Conservation (phyloP, 2,329 filamentous ascomycete species). For the Monilinia polystroma region DNA sequence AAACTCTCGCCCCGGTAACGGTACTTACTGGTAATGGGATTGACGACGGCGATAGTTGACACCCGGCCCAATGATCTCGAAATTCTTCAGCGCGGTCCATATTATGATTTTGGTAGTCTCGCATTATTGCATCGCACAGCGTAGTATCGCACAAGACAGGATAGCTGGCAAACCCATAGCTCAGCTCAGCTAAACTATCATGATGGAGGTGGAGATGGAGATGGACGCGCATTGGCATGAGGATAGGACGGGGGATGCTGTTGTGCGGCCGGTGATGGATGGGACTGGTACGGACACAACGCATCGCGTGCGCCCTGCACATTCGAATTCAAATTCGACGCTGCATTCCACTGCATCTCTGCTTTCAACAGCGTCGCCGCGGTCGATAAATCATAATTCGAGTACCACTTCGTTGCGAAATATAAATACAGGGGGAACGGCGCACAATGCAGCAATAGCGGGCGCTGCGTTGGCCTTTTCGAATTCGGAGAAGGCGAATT, state of each 20-base stretch:
- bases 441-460: slow-evolving; percentile 14
- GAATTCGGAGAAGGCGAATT: not conserved
- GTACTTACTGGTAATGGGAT: too few species aligned
- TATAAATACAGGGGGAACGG: slow-evolving; percentile 1
- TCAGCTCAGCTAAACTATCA: not conserved
- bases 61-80: slow-evolving; percentile 6
- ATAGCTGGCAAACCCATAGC: not conserved
- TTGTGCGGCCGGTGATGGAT: not conserved
- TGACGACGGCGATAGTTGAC: not conserved
- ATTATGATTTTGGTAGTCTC: too few species aligned
- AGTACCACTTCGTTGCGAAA: slow-evolving; percentile 6
- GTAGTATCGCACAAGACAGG: not conserved
- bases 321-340: not conserved
- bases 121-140: not conserved
- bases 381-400: not conserved
- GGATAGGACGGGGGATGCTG: not conserved
- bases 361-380: not conserved
- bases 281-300: not conserved
- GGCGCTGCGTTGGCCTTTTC: slow-evolving; percentile 16
- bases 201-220: not conserved
- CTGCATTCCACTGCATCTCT: not conserved
- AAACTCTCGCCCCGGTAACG: not conserved
- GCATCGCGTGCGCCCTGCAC: not conserved
- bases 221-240: not conserved
- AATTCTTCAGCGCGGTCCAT: not conserved